These are phyloP conservation scores for Chaetothyriales sp. DNA, from an alignment of 2,329 filamentous ascomycete species.

Conservation along the genomic window DNA sequence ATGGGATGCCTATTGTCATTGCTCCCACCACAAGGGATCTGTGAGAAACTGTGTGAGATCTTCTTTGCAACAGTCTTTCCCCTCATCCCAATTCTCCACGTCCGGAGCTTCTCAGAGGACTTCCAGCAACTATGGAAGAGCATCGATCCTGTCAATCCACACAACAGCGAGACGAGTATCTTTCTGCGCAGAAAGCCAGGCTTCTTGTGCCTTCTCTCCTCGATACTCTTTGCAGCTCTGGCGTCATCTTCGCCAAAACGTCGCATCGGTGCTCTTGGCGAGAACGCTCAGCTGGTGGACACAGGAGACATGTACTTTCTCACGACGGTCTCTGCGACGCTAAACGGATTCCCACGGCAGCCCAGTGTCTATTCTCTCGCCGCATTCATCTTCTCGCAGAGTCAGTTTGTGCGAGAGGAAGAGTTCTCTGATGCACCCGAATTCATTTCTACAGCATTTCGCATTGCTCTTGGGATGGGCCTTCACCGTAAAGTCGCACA, in stretches of 20 bases:
- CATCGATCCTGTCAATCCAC: conserved; percentile 1
- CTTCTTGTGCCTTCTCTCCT: conserved; percentile 9
- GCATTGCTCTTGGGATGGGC: conserved; percentile 13
- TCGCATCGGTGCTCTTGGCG: conserved; percentile 3
- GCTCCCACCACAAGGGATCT: conserved; percentile 7
- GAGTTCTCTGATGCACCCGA: conserved; percentile 13
- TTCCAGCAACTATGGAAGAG: conserved; percentile 10
- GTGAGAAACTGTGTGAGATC: conserved; percentile 9
- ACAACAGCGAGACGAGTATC: conserved; percentile 5
- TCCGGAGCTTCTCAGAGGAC: conserved; percentile 9
- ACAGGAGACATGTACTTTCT: conserved; percentile 11
- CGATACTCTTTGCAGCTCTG: conserved; percentile 10
- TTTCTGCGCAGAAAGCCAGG: conserved; percentile 11
- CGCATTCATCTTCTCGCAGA: conserved; percentile 12
- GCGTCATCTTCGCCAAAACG: conserved; percentile 5
- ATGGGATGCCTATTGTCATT: conserved; percentile 10
- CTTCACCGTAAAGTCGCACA: conserved; percentile 9
- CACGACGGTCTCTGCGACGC: conserved; percentile 6
- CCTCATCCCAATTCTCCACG: conserved; percentile 10
- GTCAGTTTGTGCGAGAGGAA: conserved; percentile 14
- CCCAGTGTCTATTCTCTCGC: conserved; percentile 11
- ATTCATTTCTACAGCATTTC: conserved; percentile 12
- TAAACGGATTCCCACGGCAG: conserved; percentile 13
- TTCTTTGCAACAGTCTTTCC: conserved; percentile 13
- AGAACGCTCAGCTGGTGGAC: background rate